Conservation (phyloP, 2,329 filamentous ascomycete genomes). For the Fusarium beomiforme region DNA sequence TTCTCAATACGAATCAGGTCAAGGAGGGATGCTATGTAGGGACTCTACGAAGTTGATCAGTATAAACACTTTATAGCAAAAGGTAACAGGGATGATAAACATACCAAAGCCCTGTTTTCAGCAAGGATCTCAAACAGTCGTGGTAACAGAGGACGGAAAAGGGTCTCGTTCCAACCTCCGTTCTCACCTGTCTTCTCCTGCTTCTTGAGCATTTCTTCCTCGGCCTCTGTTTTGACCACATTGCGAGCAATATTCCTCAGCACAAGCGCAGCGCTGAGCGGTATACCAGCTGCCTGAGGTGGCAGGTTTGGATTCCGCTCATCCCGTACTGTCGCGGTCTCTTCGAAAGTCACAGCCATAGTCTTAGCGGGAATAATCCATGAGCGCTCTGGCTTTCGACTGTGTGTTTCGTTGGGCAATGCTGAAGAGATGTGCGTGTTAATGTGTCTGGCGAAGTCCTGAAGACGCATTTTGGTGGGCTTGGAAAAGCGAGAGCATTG, state of each 20-base stretch:
- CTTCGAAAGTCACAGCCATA: constrained; percentile 63
- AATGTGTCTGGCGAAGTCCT: constrained; percentile 70
- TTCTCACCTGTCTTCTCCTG: constrained; percentile 58
- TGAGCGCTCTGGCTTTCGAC: constrained; percentile 39
- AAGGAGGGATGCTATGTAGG: constrained; percentile 53
- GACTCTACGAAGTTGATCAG: constrained; percentile 46
- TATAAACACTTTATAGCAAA: not conserved
- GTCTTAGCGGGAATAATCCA: constrained; percentile 67
- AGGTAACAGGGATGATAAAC: constrained; percentile 34
- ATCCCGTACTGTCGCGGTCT: constrained; percentile 66
- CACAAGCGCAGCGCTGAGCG: constrained; percentile 80
- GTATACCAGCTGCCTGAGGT: constrained; percentile 77
- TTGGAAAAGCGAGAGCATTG: constrained; percentile 67
- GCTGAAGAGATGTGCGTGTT: constrained; percentile 71
- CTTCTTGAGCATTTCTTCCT: constrained; percentile 63
- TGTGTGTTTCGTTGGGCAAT: constrained; percentile 38
- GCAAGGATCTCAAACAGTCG: constrained; percentile 75
- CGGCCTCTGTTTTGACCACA: constrained; percentile 67
- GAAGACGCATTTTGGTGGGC: constrained; percentile 57
- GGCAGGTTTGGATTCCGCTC: constrained; percentile 67
- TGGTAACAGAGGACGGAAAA: constrained; percentile 73
- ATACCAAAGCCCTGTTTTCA: constrained; percentile 71
- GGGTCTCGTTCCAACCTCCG: constrained; percentile 71
- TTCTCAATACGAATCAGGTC: constrained; percentile 49
- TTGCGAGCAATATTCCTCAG: constrained; percentile 81